These are phyloP conservation scores for Psilocybe mexicana DNA, from an alignment of 1,284 basidiomycete genomes.

Conservation along the genomic window DNA sequence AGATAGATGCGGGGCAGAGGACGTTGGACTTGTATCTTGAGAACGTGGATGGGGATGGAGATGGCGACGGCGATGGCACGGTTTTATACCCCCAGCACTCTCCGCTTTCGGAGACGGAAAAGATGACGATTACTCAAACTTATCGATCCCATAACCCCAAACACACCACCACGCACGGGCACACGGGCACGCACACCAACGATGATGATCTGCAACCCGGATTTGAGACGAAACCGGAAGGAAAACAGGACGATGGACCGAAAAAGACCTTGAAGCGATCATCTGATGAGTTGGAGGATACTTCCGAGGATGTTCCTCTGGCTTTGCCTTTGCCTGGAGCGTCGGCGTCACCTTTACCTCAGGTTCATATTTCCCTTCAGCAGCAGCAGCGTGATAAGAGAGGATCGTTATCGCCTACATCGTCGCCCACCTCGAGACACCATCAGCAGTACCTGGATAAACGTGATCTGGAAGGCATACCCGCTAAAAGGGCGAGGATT, in stretches of 20 bases:
- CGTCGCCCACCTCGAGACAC: constrained; percentile 1
- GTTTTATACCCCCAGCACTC: constrained; percentile 5
- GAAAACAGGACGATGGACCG: no score
- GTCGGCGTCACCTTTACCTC: no score
- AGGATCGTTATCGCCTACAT: no score
- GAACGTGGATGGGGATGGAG: no score
- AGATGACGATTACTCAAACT: constrained; percentile 10
- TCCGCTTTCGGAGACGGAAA: constrained; percentile 1
- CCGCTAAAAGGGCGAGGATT: constrained; percentile 35
- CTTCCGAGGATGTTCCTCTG: constrained; percentile 18
- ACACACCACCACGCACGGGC: no score
- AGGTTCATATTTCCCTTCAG: no score
- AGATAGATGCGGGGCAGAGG: no score
- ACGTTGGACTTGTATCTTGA: no score
- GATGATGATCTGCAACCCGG: no score
- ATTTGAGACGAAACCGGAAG: no score
- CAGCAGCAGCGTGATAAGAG: no score
- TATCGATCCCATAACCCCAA: constrained; percentile 7
- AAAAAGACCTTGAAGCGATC: constrained; percentile 15
- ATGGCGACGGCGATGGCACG: constrained; percentile 22
- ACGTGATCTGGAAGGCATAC: constrained; percentile 26
- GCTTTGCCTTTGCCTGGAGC: background rate
- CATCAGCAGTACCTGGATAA: background rate
- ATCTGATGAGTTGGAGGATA: constrained; percentile 29
- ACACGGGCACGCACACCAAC: no score